Percentiles rank a stretch among this genome's conserved stretches.
Evolutionary conservation across 2,329 filamentous ascomycete genomes (phyloP).

Genomic region (Colletotrichum tofieldiae): DNA sequence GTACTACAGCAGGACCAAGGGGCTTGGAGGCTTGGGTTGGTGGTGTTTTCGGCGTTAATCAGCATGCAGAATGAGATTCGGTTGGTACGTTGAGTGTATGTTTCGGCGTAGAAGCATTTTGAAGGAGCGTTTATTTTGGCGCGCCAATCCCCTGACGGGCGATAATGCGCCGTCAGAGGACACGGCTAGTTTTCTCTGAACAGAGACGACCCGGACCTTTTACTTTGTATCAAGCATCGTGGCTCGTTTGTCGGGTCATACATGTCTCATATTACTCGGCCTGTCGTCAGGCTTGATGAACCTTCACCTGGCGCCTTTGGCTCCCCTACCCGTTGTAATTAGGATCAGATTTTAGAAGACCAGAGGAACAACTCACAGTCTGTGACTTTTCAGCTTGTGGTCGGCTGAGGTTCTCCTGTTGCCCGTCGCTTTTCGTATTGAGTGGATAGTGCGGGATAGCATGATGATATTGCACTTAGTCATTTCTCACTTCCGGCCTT

Average conservation of each 20-base stretch:
- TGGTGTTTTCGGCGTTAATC: conserved; percentile 43
- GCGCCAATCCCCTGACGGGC: conserved; percentile 19
- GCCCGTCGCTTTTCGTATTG: background rate
- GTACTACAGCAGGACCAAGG: conserved; percentile 35
- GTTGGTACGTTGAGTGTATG: conserved; percentile 42
- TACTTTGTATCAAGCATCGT: conserved; percentile 48
- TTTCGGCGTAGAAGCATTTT: conserved; percentile 44
- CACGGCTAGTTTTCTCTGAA: conserved; percentile 26
- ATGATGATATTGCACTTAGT: background rate
- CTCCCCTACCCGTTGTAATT: conserved; percentile 42
- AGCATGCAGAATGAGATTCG: conserved; percentile 43
- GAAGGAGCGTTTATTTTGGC: conserved; percentile 42
- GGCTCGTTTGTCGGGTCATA: conserved; percentile 38
- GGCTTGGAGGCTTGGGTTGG: conserved; percentile 28
- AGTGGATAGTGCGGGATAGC: background rate
- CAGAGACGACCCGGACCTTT: conserved; percentile 39
- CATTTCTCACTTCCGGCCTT: background rate
- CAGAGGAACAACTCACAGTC: conserved; percentile 22
- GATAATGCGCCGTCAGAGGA: conserved; percentile 13
- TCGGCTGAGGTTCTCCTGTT: background rate
- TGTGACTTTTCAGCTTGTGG: conserved; percentile 20
- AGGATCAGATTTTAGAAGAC: conserved; percentile 43
- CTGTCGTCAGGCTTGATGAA: conserved; percentile 39
- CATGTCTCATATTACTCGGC: conserved; percentile 35
- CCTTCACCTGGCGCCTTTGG: conserved; percentile 33